phyloP scores from a whole-genome alignment of 306 rosid species.

The Prunus mongolica region DNA sequence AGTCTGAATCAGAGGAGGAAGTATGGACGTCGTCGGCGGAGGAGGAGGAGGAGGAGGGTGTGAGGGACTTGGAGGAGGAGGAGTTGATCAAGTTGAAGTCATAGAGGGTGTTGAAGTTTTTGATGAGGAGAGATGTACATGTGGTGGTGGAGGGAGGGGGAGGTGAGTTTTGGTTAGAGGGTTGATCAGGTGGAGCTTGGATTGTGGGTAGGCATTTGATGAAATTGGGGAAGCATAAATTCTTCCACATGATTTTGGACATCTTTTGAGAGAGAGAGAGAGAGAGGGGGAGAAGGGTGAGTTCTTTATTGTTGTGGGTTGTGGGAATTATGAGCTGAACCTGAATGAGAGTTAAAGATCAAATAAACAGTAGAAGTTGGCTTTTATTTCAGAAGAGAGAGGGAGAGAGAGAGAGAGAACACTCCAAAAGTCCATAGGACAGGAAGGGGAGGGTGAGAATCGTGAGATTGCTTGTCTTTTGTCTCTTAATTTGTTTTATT shows the following conservation, averaged over 20 bases:
- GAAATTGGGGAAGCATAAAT: slow-evolving; percentile 64
- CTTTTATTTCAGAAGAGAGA: not conserved
- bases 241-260: slow-evolving; percentile 51
- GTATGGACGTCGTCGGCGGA: slow-evolving; percentile 29
- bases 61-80: slow-evolving; percentile 32
- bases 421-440: not conserved
- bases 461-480: not conserved
- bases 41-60: slow-evolving; percentile 24
- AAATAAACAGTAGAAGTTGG: slow-evolving; percentile 6
- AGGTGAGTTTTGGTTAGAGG: slow-evolving; percentile 17
- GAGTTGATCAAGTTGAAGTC: slow-evolving; percentile 17
- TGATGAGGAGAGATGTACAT: slow-evolving; percentile 11
- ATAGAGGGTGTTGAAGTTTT: slow-evolving; percentile 11
- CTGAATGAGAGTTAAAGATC: not conserved
- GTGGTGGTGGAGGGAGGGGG: slow-evolving; percentile 13
- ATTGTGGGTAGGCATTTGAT: slow-evolving; percentile 49
- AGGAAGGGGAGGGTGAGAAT: not conserved
- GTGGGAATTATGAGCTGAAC: not conserved
- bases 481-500: not conserved
- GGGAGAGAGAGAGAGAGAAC: slow-evolving; percentile 5
- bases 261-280: slow-evolving; percentile 20
- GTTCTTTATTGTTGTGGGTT: not conserved
- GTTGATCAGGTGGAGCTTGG: slow-evolving; percentile 27
- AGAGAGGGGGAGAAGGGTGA: not conserved
- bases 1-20: slow-evolving; percentile 28